Percentiles rank a stretch among this genome's conserved stretches.
phyloP scores from a whole-genome alignment of 495 filamentous ascomycete genomes.

The Lophium mytilinum region DNA sequence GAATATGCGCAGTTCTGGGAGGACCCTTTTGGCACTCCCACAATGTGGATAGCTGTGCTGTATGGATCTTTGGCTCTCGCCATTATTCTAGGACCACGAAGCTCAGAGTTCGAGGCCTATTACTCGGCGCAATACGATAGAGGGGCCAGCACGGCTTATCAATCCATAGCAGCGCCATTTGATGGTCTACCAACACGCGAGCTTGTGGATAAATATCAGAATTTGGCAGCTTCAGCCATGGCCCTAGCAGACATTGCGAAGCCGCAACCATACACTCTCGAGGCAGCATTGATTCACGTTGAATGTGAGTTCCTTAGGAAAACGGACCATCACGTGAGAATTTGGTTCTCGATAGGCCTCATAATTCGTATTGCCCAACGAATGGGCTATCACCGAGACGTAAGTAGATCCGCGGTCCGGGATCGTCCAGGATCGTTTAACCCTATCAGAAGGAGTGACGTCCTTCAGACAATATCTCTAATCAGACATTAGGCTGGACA shows the following conservation, averaged over 20 bases:
- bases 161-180: too few species aligned
- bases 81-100: constrained; percentile 18
- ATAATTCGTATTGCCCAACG: constrained; percentile 28
- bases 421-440: too few species aligned
- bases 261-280: constrained; percentile 29
- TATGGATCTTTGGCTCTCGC: constrained; percentile 29
- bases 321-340: constrained; percentile 25
- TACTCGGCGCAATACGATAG: background rate
- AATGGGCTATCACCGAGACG: constrained; percentile 36
- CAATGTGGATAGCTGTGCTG: constrained; percentile 33
- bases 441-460: too few species aligned
- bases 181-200: background rate
- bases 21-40: constrained; percentile 22
- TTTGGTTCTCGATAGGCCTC: constrained; percentile 32
- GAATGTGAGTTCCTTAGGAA: constrained; percentile 26
- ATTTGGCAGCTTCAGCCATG: constrained; percentile 28
- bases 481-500: constrained; percentile 8
- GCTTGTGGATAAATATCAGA: constrained; percentile 27
- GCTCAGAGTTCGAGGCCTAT: constrained; percentile 7
- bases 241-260: constrained; percentile 29
- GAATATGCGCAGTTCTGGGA: constrained; percentile 36
- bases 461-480: too few species aligned
- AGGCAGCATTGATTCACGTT: constrained; percentile 30
- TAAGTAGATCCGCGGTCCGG: too few species aligned
- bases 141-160: background rate